A percentile compares a stretch with the other conserved stretches of the same genome.
These are phyloP conservation scores for Geotrichum aggregatum DNA, from an alignment of 1,139 yeast species.

Conservation along the genomic window DNA sequence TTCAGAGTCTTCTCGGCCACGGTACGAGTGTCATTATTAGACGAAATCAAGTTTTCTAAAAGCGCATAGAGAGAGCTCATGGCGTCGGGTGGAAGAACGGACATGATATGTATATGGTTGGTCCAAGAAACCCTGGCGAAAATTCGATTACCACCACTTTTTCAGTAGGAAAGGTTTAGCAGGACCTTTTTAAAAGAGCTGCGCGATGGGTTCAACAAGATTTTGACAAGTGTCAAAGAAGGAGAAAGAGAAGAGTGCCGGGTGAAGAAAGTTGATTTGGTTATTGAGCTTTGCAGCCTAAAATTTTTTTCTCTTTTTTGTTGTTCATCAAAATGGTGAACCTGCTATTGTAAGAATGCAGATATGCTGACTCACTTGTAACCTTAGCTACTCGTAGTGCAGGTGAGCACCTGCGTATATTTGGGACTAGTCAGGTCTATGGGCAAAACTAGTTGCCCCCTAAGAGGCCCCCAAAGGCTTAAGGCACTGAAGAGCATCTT, in stretches of 20 bases:
- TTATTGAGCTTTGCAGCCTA: constrained; percentile 5
- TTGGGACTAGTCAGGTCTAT: not conserved
- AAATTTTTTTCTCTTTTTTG: constrained; percentile 3
- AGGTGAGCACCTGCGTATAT: not conserved
- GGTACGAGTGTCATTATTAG: constrained; percentile 70
- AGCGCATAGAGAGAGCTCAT: constrained; percentile 55
- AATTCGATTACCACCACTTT: constrained; percentile 1
- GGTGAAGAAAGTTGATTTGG: not conserved
- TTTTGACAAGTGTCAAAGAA: not conserved
- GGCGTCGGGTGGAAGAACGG: constrained; percentile 55
- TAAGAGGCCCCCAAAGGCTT: too few species aligned
- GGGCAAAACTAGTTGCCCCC: too few species aligned
- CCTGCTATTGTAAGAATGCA: too few species aligned
- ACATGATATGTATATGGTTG: constrained; percentile 24
- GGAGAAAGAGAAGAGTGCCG: not conserved
- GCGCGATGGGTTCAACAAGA: not conserved
- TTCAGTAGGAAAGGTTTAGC: not conserved
- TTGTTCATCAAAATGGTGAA: too few species aligned
- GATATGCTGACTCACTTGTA: too few species aligned
- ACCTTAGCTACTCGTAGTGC: not conserved
- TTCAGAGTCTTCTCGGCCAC: constrained; percentile 74
- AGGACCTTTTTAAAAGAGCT: not conserved
- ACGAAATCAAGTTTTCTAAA: constrained; percentile 65
- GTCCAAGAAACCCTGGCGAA: constrained; percentile 10
- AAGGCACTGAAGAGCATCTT: too few species aligned